Percentiles rank a stretch among this genome's conserved stretches.
phyloP scores from a whole-genome alignment of 73 alveolate genomes.

The Uronychia setigera region DNA sequence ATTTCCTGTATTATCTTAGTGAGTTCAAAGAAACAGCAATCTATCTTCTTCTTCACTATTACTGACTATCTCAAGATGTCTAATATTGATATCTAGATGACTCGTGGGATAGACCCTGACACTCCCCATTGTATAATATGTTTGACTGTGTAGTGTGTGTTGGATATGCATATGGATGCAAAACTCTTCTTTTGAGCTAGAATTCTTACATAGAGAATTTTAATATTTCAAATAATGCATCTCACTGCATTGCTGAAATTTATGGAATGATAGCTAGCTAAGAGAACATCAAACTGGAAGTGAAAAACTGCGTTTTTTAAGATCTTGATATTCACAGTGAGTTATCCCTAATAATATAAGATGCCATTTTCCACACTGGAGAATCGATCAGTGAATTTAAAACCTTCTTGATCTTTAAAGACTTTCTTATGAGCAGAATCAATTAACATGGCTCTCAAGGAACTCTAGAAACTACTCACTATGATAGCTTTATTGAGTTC shows the following conservation, averaged over 20 bases:
- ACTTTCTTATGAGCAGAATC: background rate
- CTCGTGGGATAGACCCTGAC: background rate
- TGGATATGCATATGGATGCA: background rate
- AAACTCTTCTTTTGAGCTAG: background rate
- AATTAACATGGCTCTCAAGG: background rate
- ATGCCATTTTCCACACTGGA: background rate
- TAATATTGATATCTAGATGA: background rate
- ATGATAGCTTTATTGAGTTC: background rate
- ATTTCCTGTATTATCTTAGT: background rate
- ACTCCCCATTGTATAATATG: background rate
- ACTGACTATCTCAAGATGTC: background rate
- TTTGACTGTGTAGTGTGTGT: background rate
- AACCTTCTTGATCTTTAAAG: background rate
- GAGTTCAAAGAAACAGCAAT: background rate
- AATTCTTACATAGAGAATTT: background rate
- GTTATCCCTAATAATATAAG: too few relatives aligned
- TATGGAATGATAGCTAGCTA: too few relatives aligned
- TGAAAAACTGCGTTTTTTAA: too few relatives aligned
- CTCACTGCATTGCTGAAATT: background rate
- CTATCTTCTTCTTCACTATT: background rate
- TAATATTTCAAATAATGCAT: background rate
- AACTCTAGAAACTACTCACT: background rate
- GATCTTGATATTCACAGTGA: too few relatives aligned
- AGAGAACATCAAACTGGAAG: too few relatives aligned
- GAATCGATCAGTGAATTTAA: background rate